These are phyloP conservation scores for Petunia hybrid DNA, from an alignment of 305 asterid genomes.

Conservation along the genomic window DNA sequence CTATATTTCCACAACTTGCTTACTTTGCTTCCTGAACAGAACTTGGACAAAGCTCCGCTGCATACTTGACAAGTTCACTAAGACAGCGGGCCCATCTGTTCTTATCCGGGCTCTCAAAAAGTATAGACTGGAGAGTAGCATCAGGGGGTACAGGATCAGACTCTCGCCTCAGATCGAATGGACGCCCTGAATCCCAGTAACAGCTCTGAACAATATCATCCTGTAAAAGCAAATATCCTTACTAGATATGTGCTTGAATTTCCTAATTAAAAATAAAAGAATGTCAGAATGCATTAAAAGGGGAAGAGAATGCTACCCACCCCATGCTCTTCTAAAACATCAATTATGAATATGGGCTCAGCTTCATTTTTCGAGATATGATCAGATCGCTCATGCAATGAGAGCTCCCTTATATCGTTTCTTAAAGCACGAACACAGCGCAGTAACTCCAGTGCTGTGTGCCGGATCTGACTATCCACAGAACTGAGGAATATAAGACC, in stretches of 20 bases:
- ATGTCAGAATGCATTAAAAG: conserved; percentile 36
- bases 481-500: conserved; percentile 99
- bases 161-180: conserved; percentile 94
- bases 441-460: conserved; percentile 96
- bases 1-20: conserved; percentile 42
- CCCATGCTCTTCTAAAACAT: conserved; percentile 99
- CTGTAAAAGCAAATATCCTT: conserved; percentile 49
- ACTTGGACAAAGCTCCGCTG: conserved; percentile 93
- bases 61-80: conserved; percentile 92
- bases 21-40: conserved; percentile 98
- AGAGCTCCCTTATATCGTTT: conserved; percentile 79
- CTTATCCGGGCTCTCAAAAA: conserved; percentile 97
- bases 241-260: conserved; percentile 19
- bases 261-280: conserved; percentile 19
- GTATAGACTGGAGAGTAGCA: conserved; percentile 90
- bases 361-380: conserved; percentile 68
- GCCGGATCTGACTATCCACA: conserved; percentile 98
- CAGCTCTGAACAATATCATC: conserved; percentile 99
- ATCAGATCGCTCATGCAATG: conserved; percentile 70
- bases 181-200: conserved; percentile 97
- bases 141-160: conserved; percentile 95
- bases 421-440: conserved; percentile 94
- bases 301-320: conserved; percentile 54
- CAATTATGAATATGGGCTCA: conserved; percentile 96
- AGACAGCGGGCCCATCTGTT: conserved; percentile 99